Percentiles rank a stretch among this genome's conserved stretches.
Conservation (phyloP, 148 eudicot species). For the Heliamphora exappendiculata region DNA sequence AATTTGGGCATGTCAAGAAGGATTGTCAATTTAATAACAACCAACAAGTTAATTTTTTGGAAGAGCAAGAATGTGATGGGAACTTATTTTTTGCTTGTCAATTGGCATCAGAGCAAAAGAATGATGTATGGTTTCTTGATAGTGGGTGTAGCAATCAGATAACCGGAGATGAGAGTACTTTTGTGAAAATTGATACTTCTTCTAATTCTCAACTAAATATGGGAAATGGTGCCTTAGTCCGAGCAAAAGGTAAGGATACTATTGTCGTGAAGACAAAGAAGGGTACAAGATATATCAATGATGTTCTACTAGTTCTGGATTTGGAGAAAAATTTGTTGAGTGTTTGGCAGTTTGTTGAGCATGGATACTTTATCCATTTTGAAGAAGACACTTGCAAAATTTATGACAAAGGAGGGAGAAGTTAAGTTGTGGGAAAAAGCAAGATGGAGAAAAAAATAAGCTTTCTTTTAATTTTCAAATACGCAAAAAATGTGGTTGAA, state of each 20-base stretch:
- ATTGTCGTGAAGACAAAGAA: conserved; percentile 8
- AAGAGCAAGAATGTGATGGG: conserved; percentile 3
- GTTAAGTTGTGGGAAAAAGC: neutral
- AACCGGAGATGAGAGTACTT: conserved; percentile 5
- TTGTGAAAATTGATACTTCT: conserved; percentile 1
- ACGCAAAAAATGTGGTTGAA: too few relatives aligned
- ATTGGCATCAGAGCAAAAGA: neutral
- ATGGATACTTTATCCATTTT: conserved; percentile 7
- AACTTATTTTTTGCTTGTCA: neutral
- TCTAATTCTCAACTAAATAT: neutral
- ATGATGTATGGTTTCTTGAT: neutral
- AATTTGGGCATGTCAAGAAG: conserved; percentile 10
- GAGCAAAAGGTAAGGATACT: conserved; percentile 6
- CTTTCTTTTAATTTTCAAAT: conserved; percentile 9
- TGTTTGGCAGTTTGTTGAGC: conserved; percentile 11
- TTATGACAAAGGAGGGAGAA: neutral
- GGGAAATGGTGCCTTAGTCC: conserved; percentile 15
- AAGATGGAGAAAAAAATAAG: conserved; percentile 1
- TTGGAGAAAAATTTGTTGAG: conserved; percentile 13
- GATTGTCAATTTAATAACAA: neutral
- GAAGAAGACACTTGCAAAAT: conserved; percentile 4
- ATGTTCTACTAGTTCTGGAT: conserved; percentile 11
- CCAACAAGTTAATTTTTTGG: conserved; percentile 2
- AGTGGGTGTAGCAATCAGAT: conserved; percentile 22
- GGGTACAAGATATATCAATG: conserved; percentile 7